Percentiles rank a stretch among this genome's conserved stretches.
These are phyloP conservation scores for Ophiostoma quercus DNA, from an alignment of 2,329 filamentous ascomycete species.

Conservation along the genomic window DNA sequence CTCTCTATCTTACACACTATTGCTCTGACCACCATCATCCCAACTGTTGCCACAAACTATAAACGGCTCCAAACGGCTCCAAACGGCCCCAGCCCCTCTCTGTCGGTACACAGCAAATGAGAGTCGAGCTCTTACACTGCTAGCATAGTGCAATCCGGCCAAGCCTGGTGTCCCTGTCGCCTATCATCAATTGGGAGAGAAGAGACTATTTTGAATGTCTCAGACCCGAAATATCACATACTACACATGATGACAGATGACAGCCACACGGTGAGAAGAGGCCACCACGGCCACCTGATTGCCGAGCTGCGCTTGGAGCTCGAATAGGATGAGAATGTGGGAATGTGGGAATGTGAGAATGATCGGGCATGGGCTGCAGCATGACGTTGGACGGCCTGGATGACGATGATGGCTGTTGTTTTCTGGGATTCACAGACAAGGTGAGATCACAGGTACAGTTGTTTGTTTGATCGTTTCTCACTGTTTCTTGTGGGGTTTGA, in stretches of 20 bases:
- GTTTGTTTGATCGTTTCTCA: too few relatives aligned
- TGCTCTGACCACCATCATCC: neutral
- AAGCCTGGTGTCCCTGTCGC: neutral
- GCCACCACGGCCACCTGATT: neutral
- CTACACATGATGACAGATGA: neutral
- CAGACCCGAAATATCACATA: too few relatives aligned
- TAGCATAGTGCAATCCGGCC: neutral
- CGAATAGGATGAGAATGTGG: neutral
- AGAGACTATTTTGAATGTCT: too few relatives aligned
- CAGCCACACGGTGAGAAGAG: constrained; percentile 1
- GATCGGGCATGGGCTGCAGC: neutral
- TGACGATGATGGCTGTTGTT: neutral
- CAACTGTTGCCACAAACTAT: neutral
- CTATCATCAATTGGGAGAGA: too few relatives aligned
- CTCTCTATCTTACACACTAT: neutral
- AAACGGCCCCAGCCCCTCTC: constrained; percentile 20
- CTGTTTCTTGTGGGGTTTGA: too few relatives aligned
- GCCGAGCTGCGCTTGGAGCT: neutral
- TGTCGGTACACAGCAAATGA: constrained; percentile 18
- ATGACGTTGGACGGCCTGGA: neutral
- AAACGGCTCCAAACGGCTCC: neutral
- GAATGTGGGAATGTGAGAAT: neutral
- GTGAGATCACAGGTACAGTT: neutral
- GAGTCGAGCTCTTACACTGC: constrained; percentile 17
- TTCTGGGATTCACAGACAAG: neutral